phyloP scores from a whole-genome alignment of 1,284 basidiomycete genomes.

The Macrocystidia cucumis region DNA sequence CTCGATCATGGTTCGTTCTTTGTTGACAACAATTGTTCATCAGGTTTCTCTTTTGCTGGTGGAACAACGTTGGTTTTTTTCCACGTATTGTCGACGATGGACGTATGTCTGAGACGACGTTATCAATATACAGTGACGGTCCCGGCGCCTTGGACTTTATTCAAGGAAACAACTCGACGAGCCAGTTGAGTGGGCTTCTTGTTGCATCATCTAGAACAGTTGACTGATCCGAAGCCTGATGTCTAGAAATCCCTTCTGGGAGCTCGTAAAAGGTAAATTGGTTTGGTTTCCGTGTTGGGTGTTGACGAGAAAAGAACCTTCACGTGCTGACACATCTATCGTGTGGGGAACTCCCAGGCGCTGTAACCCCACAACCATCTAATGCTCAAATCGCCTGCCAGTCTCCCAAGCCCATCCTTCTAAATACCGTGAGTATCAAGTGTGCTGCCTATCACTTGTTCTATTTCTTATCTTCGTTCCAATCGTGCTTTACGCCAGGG shows the following conservation, averaged over 20 bases:
- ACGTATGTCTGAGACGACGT: conserved; percentile 5
- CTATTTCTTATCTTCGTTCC: conserved; percentile 6
- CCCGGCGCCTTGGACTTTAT: conserved; percentile 79
- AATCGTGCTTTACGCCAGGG: conserved; percentile 32
- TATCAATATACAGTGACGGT: conserved; percentile 45
- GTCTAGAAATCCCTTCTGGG: conserved; percentile 74
- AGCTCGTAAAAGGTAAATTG: conserved; percentile 59
- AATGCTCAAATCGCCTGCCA: conserved; percentile 67
- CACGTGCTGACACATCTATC: conserved; percentile 10
- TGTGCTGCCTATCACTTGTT: conserved; percentile 5
- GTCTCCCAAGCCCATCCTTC: conserved; percentile 72
- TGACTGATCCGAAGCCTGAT: conserved; percentile 2
- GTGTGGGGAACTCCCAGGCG: conserved; percentile 26
- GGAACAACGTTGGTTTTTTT: conserved; percentile 62
- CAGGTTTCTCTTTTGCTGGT: conserved; percentile 68
- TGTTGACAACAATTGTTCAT: conserved; percentile 4
- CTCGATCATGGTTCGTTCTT: conserved; percentile 1
- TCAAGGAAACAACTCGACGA: conserved; percentile 66
- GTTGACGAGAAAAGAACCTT: conserved; percentile 5
- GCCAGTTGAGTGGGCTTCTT: conserved; percentile 36
- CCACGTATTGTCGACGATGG: conserved; percentile 25
- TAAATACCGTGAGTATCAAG: conserved; percentile 50
- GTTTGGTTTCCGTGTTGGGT: conserved; percentile 5
- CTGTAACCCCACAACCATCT: conserved; percentile 57
- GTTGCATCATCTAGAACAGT: conserved; percentile 3